Evolutionary conservation across 345 rosid genomes (phyloP), one percentile per base, ranked within the genome.

Genomic region (Trapa bicornis): DNA sequence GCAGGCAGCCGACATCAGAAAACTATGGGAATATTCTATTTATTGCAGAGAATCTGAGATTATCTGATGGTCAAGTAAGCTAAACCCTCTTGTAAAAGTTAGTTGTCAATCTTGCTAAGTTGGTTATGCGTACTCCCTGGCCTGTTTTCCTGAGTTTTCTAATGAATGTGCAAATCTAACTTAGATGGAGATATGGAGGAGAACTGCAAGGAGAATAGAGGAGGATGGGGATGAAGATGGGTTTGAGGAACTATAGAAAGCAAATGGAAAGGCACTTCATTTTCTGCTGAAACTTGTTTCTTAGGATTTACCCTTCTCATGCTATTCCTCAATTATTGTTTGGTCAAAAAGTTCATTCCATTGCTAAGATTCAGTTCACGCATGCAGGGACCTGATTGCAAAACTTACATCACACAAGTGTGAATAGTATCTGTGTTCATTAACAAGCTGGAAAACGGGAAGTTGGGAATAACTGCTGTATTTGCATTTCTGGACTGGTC

Each of bases 221-320:
- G 97, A 90, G 70, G 98, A 82, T 67, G 96, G 91, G 36, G 96
- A 88, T 68, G 96, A 93, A 81, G 92, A 90, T 66, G 98, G 97
- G 47, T 93, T 93, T 67, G 98, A 88, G 70, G 96, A 93, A 67
- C 68, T 84, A 36, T 84, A 72, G 74, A 16, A 57, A 58, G 58
- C 47, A 9, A 66, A 47, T 38, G 67, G 65, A 38, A 42, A 61
- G 65, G 66, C 58, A 61, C 13, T 36, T 60, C 39, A 22, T 39
- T 7, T 6, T 43, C 15, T 69, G 54, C 60, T 22, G 60, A 54
- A 35, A 17, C 33, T 29, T 16, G 6, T 12, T 53, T 62, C 52
- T 43, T 29, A 48, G 53, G 37, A 22, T 35, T 22, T 22, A 14
- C 38, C 45, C 42, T 11, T 17, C 1, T 0, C 10, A 33, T 66